These are phyloP conservation scores for Astragalus glycyphyllos DNA, from an alignment of 306 rosid genomes.

Conservation along the genomic window DNA sequence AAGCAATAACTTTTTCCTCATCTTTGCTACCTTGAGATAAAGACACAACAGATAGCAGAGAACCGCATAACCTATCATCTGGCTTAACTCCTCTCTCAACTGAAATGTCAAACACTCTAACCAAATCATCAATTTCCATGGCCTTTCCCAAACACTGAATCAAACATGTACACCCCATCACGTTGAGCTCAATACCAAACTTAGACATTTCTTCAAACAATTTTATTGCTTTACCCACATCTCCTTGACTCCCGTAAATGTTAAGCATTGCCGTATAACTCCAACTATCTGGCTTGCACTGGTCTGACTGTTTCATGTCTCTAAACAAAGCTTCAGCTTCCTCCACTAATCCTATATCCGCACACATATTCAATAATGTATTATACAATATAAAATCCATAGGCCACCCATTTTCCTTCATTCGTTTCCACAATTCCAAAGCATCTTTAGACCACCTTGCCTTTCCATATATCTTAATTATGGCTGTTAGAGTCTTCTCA, in stretches of 20 bases:
- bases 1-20: conserved; percentile 66
- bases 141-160: conserved; percentile 92
- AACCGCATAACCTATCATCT: conserved; percentile 84
- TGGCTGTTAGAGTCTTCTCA: conserved; percentile 83
- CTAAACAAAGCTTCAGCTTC: conserved; percentile 83
- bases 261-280: conserved; percentile 97
- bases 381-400: conserved; percentile 87
- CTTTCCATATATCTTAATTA: conserved; percentile 91
- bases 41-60: conserved; percentile 76
- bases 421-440: conserved; percentile 77
- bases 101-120: conserved; percentile 60
- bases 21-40: conserved; percentile 60
- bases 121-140: conserved; percentile 65
- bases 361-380: conserved; percentile 94
- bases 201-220: conserved; percentile 80
- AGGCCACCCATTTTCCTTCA: conserved; percentile 78
- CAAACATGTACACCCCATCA: conserved; percentile 95
- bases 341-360: conserved; percentile 84
- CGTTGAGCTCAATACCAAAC: conserved; percentile 71
- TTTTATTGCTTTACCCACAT: conserved; percentile 69
- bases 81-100: conserved; percentile 73
- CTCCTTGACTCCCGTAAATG: conserved; percentile 82
- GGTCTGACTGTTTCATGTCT: conserved; percentile 76
- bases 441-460: conserved; percentile 93
- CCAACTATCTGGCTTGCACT: conserved; percentile 74